Conservation (phyloP, 306 rosid genomes). For the Heteromeles arbutifolia region DNA sequence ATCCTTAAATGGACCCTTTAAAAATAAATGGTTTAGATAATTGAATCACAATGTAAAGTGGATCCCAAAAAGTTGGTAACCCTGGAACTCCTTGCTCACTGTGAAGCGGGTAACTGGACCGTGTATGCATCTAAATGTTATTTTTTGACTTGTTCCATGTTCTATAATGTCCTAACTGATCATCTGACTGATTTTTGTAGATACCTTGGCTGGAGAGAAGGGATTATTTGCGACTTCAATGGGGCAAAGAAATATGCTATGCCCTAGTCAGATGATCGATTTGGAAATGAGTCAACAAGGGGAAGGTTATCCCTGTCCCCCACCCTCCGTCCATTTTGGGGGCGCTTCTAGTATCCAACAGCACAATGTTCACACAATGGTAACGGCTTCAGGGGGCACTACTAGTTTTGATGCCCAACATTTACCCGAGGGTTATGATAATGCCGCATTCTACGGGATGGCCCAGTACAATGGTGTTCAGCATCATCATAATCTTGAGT, state of each 20-base stretch:
- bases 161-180: not conserved
- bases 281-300: constrained; percentile 68
- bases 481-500: constrained; percentile 59
- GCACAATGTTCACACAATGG: constrained; percentile 44
- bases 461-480: constrained; percentile 50
- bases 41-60: not conserved
- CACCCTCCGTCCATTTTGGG: constrained; percentile 45
- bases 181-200: constrained; percentile 14
- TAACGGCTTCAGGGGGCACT: constrained; percentile 56
- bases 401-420: constrained; percentile 46
- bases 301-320: constrained; percentile 56
- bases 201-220: constrained; percentile 24
- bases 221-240: constrained; percentile 35
- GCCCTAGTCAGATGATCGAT: constrained; percentile 46
- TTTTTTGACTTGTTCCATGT: not conserved
- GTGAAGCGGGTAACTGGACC: not conserved
- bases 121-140: not conserved
- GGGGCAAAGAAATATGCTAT: constrained; percentile 45
- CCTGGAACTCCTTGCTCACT: not conserved
- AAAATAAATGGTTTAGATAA: not conserved
- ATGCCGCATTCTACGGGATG: constrained; percentile 50
- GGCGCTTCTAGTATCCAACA: constrained; percentile 41
- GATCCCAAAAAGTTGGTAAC: not conserved
- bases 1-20: not conserved
- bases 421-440: constrained; percentile 62